These are phyloP conservation scores for Penicillium pancosmium DNA, from an alignment of 495 filamentous ascomycete genomes.

Conservation along the genomic window DNA sequence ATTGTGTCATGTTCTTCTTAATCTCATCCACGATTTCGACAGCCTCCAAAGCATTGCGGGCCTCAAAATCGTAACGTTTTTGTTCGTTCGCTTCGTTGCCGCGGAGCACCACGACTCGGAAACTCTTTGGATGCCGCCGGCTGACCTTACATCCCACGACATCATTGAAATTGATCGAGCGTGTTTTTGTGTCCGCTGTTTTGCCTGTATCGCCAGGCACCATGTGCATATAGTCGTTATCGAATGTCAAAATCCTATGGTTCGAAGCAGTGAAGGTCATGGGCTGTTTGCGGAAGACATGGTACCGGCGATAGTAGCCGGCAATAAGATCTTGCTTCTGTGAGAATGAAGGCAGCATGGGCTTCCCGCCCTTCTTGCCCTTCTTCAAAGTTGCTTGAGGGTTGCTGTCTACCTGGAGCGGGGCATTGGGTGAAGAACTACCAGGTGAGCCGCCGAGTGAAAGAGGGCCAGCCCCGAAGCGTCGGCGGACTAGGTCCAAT, in stretches of 20 bases:
- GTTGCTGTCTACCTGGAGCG: conserved; percentile 58
- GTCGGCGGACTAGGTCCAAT: conserved; percentile 83
- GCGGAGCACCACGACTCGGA: conserved; percentile 83
- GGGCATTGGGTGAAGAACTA: conserved; percentile 78
- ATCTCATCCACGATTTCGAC: conserved; percentile 88
- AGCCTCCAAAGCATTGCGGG: conserved; percentile 76
- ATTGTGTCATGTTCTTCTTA: conserved; percentile 61
- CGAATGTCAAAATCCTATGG: conserved; percentile 82
- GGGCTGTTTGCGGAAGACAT: conserved; percentile 88
- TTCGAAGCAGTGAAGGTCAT: conserved; percentile 90
- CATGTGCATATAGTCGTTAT: conserved; percentile 95
- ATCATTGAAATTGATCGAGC: conserved; percentile 88
- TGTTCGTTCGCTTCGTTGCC: conserved; percentile 69
- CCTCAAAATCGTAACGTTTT: conserved; percentile 97
- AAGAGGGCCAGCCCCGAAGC: conserved; percentile 80
- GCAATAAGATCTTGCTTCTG: conserved; percentile 76
- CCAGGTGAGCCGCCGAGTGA: conserved; percentile 77
- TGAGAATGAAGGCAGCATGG: conserved; percentile 73
- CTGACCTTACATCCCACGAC: conserved; percentile 94
- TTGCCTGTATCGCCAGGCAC: conserved; percentile 70
- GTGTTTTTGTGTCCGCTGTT: conserved; percentile 69
- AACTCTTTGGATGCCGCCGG: conserved; percentile 85
- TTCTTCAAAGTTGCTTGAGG: conserved; percentile 56
- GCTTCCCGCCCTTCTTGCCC: conserved; percentile 63
- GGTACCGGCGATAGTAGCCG: conserved; percentile 79